Conservation (phyloP, 805 yeast genomes). For the Suhomyces faveliae region DNA sequence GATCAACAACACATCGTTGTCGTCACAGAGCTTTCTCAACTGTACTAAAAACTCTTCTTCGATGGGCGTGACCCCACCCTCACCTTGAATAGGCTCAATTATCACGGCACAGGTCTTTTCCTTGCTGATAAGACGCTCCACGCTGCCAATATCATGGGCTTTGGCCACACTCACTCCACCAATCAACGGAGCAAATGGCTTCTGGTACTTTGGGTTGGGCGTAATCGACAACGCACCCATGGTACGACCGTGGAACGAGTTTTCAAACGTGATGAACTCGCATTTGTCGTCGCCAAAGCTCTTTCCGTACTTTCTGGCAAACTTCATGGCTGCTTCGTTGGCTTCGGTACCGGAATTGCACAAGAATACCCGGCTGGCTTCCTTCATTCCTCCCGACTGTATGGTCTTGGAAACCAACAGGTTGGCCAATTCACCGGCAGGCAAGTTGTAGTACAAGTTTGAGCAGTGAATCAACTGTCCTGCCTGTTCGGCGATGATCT, state of each 20-base stretch:
- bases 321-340: constrained; percentile 58
- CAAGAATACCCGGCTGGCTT: constrained; percentile 71
- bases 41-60: constrained; percentile 60
- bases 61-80: constrained; percentile 86
- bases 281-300: constrained; percentile 50
- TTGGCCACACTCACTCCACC: constrained; percentile 79
- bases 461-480: constrained; percentile 75
- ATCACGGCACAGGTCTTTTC: constrained; percentile 86
- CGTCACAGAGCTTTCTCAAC: constrained; percentile 63
- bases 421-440: constrained; percentile 77
- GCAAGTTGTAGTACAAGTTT: constrained; percentile 79
- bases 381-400: constrained; percentile 72
- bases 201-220: constrained; percentile 88
- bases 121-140: constrained; percentile 50
- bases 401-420: constrained; percentile 68
- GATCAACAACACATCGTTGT: constrained; percentile 72
- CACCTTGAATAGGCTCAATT: constrained; percentile 97
- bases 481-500: constrained; percentile 72
- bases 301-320: constrained; percentile 78
- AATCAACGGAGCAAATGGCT: constrained; percentile 86
- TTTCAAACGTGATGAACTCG: constrained; percentile 83
- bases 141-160: constrained; percentile 58
- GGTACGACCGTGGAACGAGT: constrained; percentile 93
- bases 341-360: constrained; percentile 63
- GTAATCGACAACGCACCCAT: constrained; percentile 93